Conservation (phyloP, 2,329 filamentous ascomycete genomes). For the Paraphaeosphaeria sporulosa region DNA sequence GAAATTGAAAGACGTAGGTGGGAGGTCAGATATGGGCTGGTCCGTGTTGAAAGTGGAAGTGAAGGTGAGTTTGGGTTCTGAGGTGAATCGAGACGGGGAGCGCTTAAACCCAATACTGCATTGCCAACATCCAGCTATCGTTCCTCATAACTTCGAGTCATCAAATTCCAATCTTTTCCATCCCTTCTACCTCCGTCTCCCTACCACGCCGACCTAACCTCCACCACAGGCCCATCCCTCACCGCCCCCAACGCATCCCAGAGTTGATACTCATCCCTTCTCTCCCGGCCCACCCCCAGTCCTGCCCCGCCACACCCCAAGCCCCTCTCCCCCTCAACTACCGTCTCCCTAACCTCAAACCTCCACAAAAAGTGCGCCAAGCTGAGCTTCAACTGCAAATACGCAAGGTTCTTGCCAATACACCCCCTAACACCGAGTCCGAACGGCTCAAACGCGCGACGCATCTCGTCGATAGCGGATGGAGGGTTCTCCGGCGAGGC, state of each 20-base stretch:
- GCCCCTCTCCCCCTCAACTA: conserved; percentile 19
- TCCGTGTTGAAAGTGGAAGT: background rate
- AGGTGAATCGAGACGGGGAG: no score
- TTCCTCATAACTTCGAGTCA: no score
- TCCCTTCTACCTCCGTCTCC: no score
- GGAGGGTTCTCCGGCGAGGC: conserved; percentile 19
- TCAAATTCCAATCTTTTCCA: no score
- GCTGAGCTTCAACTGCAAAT: conserved; percentile 69
- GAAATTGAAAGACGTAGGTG: background rate
- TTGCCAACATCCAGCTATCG: no score
- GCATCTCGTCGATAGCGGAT: conserved; percentile 49
- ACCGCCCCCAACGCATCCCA: conserved; percentile 75
- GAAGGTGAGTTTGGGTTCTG: no score
- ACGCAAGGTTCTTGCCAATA: conserved; percentile 72
- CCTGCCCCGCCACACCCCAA: conserved; percentile 24
- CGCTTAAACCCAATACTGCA: no score
- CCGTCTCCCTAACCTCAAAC: conserved; percentile 59
- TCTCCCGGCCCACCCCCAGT: conserved; percentile 30
- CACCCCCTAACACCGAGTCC: conserved; percentile 67
- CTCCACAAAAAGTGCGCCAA: conserved; percentile 66
- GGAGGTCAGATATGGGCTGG: background rate
- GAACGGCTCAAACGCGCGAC: conserved; percentile 75
- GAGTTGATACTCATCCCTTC: conserved; percentile 67
- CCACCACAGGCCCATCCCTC: conserved; percentile 73
- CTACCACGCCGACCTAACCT: conserved; percentile 47